Evolutionary conservation across 2,329 filamentous ascomycete genomes (phyloP), one percentile per base, ranked within the genome.

Genomic region (Sporothrix mexicana): DNA sequence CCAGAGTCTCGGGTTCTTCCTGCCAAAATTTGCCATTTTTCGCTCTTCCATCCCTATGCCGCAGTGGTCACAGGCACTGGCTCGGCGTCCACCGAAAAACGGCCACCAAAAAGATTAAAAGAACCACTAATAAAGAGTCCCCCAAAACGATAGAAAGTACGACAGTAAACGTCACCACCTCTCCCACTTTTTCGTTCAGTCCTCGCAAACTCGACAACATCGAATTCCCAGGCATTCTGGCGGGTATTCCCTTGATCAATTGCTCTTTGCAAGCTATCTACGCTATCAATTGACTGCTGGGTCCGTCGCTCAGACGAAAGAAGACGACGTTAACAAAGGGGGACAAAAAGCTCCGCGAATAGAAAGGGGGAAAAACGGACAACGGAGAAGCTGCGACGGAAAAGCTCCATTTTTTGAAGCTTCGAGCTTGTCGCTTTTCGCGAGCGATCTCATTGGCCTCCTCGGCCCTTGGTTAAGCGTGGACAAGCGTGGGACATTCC

Each of bases 121-220:
- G 2, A 23, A 36, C 9, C 20, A 55, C 55, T 2, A 43, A n/a
- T 20, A 59, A 61, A 70, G 30, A 36, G 30, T 3, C 30, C 30
- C 30, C 30, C 30, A 36, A 36, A 36, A 36, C 30, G 30, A 25
- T 20, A 30, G 55, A 61, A 53, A 66, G n/a, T n/a, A n/a, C n/a
- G n/a, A n/a, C n/a, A n/a, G n/a, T 45, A 43, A 43, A 68, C 61
- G 53, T 72, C 70, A 72, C 62, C 57, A 23, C 53, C 41, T 53
- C 68, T 8, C 20, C 66, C 66, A 41, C 30, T n/a, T 43, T 17
- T 64, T 20, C n/a, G 25, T 64, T 20, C 20, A 25, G 20, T 55
- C 51, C 25, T 43, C 30, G 7, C 20, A 23, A 25, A 4, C 36
- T 15, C 41, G 17, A 30, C 66, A 30, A 15, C 53, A n/a, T 47